Evolutionary conservation across 1,139 yeast species (phyloP), one percentile per base, ranked within the genome.

Genomic region (Zygotorulaspora mrakii): DNA sequence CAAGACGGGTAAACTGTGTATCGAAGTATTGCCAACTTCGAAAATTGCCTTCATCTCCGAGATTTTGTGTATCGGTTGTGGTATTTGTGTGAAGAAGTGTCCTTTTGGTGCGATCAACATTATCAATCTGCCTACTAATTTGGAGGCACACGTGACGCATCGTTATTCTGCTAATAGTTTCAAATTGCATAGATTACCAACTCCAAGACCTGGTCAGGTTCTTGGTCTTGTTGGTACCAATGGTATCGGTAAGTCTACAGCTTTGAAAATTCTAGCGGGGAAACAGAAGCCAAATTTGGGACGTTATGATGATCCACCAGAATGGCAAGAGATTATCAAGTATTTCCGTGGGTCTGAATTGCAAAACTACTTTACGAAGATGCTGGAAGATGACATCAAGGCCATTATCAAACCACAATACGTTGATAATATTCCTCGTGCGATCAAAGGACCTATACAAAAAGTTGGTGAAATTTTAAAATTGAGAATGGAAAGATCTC

Each of bases 161-260:
- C 81, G 98, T 73, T 91, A 91, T 67, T 86, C 96, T 35, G 98
- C 97, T 44, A 91, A 91, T 67, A 87, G 96, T 37, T 91, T 91
- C 79, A 91, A 91, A 68, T 76, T 91, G 59, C 98, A 91, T 66
- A 79, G 98, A 66, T 74, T 91, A 57, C 98, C 98, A 16, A 89
- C 96, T 45, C 98, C 98, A 52, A 83, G 98, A 69, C 97, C 98
- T 5, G 98, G 97, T 45, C 98, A 91, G 69, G 98, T 91, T 34
- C 74, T 91, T 53, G 98, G 98, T 51, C 76, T 91, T 55, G 98
- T 91, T 36, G 98, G 98, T 61, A 86, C 97, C 45, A 91, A 91
- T 73, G 98, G 98, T 87, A 91, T 91, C 61, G 98, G 98, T 58
- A 91, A 91, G 65, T 84, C 95, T 9, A 91, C 98, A n/a, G 98